These are phyloP conservation scores for Phytophthora ramorum DNA, from an alignment of 352 stramenopile species.

Conservation along the genomic window DNA sequence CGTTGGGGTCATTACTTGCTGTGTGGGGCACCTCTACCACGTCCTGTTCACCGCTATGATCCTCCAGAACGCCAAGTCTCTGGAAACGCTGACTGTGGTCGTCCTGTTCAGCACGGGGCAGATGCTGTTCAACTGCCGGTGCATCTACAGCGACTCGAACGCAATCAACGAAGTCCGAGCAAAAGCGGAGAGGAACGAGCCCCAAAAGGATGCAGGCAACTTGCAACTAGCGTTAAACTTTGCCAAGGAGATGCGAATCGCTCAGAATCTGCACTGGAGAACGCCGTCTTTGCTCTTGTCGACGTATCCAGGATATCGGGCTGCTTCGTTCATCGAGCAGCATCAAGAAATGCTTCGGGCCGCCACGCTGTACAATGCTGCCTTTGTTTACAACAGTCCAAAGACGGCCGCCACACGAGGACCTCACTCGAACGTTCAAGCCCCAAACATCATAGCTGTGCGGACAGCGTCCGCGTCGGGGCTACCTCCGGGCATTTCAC, in stretches of 20 bases:
- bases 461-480: neutral
- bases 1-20: conserved; percentile 34
- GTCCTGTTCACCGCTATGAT: conserved; percentile 49
- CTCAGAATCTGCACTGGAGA: conserved; percentile 31
- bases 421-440: neutral
- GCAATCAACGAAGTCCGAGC: conserved; percentile 5
- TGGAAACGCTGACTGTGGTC: conserved; percentile 35
- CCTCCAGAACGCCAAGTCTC: conserved; percentile 51
- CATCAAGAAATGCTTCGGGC: conserved; percentile 28
- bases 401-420: conserved; percentile 1
- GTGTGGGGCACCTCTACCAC: conserved; percentile 49
- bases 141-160: conserved; percentile 17
- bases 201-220: neutral
- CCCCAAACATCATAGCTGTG: conserved; percentile 2
- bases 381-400: conserved; percentile 14
- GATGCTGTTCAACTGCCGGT: conserved; percentile 39
- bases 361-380: conserved; percentile 10
- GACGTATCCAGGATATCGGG: conserved; percentile 35
- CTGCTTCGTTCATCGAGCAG: conserved; percentile 14
- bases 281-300: conserved; percentile 29
- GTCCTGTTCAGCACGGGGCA: conserved; percentile 34
- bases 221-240: conserved; percentile 6
- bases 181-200: conserved; percentile 3
- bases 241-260: conserved; percentile 23
- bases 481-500: conserved; percentile 8